phyloP scores from a whole-genome alignment of 1,139 yeast species.

The Diutina ranongensis region DNA sequence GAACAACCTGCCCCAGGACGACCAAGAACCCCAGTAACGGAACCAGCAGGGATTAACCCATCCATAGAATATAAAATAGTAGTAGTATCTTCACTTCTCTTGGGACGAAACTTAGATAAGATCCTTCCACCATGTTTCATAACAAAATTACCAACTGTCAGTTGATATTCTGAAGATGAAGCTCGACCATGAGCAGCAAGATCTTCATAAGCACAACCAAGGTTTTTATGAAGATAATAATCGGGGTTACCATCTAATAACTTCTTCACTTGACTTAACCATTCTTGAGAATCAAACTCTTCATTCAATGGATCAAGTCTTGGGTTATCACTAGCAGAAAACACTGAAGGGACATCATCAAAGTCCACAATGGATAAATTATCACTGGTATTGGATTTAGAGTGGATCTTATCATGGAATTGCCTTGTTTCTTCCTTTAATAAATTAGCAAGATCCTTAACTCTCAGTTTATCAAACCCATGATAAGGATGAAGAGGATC shows the following conservation, averaged over 20 bases:
- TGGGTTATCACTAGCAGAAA: neutral
- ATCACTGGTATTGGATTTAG: neutral
- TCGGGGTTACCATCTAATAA: slow-evolving; percentile 48
- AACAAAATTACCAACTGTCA: slow-evolving; percentile 46
- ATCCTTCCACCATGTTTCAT: neutral
- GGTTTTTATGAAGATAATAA: slow-evolving; percentile 48
- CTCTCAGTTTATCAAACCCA: neutral
- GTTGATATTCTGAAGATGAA: slow-evolving; percentile 68
- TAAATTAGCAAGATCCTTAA: neutral
- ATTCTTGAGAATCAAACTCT: slow-evolving; percentile 50
- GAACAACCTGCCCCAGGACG: slow-evolving; percentile 85
- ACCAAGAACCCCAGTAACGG: slow-evolving; percentile 65
- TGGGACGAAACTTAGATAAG: neutral
- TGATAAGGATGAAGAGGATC: neutral
- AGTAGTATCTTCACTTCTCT: slow-evolving; percentile 8
- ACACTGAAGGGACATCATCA: neutral
- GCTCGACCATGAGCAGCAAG: slow-evolving; percentile 68
- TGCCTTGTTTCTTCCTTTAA: neutral
- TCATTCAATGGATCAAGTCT: slow-evolving; percentile 26
- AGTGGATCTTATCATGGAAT: neutral
- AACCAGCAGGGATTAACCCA: slow-evolving; percentile 58
- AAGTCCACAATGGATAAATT: neutral
- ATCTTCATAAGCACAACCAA: slow-evolving; percentile 61
- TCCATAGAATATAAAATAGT: slow-evolving; percentile 61
- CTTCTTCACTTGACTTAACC: slow-evolving; percentile 62